Conservation (phyloP, 176 grass and related monocot species). For the Pontederia crassipes region DNA sequence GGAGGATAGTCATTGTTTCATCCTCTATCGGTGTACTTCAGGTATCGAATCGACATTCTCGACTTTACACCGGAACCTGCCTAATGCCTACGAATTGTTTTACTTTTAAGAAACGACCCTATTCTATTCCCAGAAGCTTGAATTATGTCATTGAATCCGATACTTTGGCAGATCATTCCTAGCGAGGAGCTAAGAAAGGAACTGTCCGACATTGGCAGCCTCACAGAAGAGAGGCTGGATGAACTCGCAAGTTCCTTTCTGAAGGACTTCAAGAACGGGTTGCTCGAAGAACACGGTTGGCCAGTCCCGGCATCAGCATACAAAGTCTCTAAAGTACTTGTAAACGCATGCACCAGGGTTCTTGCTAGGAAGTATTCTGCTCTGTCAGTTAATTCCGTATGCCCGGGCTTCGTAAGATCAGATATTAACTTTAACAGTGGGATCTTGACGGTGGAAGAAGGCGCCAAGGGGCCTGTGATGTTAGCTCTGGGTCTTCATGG, state of each 20-base stretch:
- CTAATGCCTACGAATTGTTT: neutral
- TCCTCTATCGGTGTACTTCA: slow-evolving; percentile 8
- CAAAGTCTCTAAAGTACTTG: slow-evolving; percentile 32
- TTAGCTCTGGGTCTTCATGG: slow-evolving; percentile 28
- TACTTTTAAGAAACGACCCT: neutral
- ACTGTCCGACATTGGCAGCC: slow-evolving; percentile 13
- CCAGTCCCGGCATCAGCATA: slow-evolving; percentile 21
- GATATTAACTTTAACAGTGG: slow-evolving; percentile 30
- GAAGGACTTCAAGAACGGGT: slow-evolving; percentile 24
- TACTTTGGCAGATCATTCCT: slow-evolving; percentile 12
- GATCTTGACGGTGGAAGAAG: slow-evolving; percentile 27
- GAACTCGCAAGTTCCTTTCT: slow-evolving; percentile 25
- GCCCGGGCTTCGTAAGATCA: slow-evolving; percentile 41
- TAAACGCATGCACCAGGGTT: slow-evolving; percentile 39
- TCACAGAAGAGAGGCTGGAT: slow-evolving; percentile 37
- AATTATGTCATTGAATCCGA: neutral
- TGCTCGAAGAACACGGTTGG: slow-evolving; percentile 24
- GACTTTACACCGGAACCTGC: neutral
- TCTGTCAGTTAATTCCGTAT: slow-evolving; percentile 35
- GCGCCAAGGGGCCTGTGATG: slow-evolving; percentile 26
- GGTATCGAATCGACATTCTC: neutral
- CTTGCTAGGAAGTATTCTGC: slow-evolving; percentile 25
- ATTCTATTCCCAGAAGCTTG: neutral
- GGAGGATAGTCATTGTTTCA: slow-evolving; percentile 39
- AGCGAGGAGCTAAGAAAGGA: slow-evolving; percentile 33